Evolutionary conservation across 768 basidiomycete genomes (phyloP).

Genomic region (Crucibulum laeve): DNA sequence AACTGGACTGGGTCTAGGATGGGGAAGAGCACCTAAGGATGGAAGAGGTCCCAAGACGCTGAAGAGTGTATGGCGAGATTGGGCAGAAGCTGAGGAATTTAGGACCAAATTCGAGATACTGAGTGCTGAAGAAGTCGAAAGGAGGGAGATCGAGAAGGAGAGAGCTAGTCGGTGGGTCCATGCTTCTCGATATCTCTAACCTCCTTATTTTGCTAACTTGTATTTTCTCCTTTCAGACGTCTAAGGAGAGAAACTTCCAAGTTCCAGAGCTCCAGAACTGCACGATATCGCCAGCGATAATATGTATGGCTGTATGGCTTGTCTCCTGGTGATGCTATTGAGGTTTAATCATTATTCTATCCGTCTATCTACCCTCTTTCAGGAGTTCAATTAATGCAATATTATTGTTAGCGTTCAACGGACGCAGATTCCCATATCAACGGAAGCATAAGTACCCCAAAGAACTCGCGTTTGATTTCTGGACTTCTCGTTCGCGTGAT

Average conservation of each 20-base stretch:
- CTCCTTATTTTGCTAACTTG: neutral
- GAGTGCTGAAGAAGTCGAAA: conserved; percentile 87
- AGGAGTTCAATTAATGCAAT: too few species aligned
- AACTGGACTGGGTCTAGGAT: conserved; percentile 74
- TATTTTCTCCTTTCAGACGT: conserved; percentile 17
- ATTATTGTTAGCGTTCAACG: too few species aligned
- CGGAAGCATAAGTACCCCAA: too few species aligned
- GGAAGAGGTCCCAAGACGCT: conserved; percentile 78
- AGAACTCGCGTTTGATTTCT: too few species aligned
- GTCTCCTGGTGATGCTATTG: too few species aligned
- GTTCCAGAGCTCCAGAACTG: conserved; percentile 36
- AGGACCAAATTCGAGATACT: conserved; percentile 84
- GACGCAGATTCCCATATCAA: too few species aligned
- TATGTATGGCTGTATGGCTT: too few species aligned
- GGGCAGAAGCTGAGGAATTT: conserved; percentile 90
- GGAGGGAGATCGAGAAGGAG: conserved; percentile 84
- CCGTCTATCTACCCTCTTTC: too few species aligned
- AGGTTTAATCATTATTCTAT: too few species aligned
- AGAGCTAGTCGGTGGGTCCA: conserved; percentile 60
- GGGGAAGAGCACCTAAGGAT: conserved; percentile 73
- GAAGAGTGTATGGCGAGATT: conserved; percentile 92
- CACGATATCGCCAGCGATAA: too few species aligned
- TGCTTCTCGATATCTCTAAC: conserved; percentile 1
- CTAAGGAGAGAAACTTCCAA: conserved; percentile 37
- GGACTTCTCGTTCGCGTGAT: too few species aligned